Percentiles rank a stretch among this genome's conserved stretches.
Conservation (phyloP, 129 eudicot genomes). For the Chrysanthemum seticuspe region DNA sequence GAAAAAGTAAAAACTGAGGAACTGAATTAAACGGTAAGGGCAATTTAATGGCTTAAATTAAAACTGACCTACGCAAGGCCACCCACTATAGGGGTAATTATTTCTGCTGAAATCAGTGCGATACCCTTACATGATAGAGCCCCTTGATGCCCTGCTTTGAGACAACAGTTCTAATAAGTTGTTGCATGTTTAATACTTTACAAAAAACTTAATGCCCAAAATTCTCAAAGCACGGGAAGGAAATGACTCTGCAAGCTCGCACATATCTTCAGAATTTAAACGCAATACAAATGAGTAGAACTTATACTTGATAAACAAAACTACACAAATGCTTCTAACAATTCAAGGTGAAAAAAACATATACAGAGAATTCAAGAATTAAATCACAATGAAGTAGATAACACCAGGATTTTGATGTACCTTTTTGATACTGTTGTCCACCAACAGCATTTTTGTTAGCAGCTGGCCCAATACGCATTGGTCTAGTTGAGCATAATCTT, state of each 20-base stretch:
- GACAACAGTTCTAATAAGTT: conserved; percentile 76
- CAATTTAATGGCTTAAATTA: conserved; percentile 46
- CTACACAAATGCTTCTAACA: conserved; percentile 20
- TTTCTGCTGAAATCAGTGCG: conserved; percentile 84
- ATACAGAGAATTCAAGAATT: conserved; percentile 19
- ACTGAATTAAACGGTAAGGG: conserved; percentile 46
- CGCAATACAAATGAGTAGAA: conserved; percentile 34
- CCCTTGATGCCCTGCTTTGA: conserved; percentile 95
- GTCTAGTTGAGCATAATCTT: conserved; percentile 69
- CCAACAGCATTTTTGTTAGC: conserved; percentile 64
- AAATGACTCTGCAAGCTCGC: conserved; percentile 48
- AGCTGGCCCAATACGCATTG: conserved; percentile 96
- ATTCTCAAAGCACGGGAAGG: conserved; percentile 48
- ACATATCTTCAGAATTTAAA: conserved; percentile 49
- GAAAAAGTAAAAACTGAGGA: conserved; percentile 42
- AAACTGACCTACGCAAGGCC: conserved; percentile 91
- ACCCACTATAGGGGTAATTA: conserved; percentile 67
- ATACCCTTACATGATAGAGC: conserved; percentile 82
- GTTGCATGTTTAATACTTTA: conserved; percentile 40
- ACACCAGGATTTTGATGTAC: conserved; percentile 23
- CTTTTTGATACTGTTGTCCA: conserved; percentile 61
- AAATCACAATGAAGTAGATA: conserved; percentile 16
- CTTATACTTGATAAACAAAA: conserved; percentile 30
- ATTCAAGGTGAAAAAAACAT: conserved; percentile 19
- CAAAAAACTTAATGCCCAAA: conserved; percentile 37